phyloP scores from a whole-genome alignment of 192 early-diverging fungal species.

The Chytriomyces sp. region DNA sequence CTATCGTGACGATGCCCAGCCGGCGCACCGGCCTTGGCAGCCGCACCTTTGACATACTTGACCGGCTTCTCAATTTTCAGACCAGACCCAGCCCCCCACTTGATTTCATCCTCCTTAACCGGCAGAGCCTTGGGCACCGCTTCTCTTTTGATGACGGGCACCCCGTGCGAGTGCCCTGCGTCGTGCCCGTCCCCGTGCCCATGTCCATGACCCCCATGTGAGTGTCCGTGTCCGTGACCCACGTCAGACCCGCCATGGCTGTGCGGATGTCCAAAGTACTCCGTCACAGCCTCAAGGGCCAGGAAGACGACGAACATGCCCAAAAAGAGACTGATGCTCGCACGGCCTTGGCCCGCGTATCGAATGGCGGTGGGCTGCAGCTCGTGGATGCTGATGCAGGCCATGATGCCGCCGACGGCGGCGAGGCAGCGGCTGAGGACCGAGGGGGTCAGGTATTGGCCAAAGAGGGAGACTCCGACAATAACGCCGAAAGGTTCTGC shows the following conservation, averaged over 20 bases:
- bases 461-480: slow-evolving; percentile 41
- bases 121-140: background rate
- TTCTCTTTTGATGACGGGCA: background rate
- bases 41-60: slow-evolving; percentile 9
- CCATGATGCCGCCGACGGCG: slow-evolving; percentile 56
- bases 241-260: slow-evolving; percentile 21
- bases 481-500: slow-evolving; percentile 54
- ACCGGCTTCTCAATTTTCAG: slow-evolving; percentile 19
- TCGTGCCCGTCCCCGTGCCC: background rate
- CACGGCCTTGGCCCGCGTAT: slow-evolving; percentile 46
- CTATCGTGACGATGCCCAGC: too few species aligned
- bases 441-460: slow-evolving; percentile 33
- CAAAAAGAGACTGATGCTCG: slow-evolving; percentile 44
- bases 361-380: slow-evolving; percentile 52
- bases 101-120: background rate
- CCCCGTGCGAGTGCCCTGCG: slow-evolving; percentile 4
- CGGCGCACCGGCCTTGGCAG: background rate
- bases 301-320: slow-evolving; percentile 54
- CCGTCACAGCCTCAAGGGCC: slow-evolving; percentile 45
- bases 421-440: slow-evolving; percentile 48
- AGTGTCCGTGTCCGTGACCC: background rate
- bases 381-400: slow-evolving; percentile 58
- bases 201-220: background rate
- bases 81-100: background rate
- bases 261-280: slow-evolving; percentile 43